Base-by-base conservation (phyloP, 495 filamentous ascomycete species). In the Astrothelium subdiscretum region DNA sequence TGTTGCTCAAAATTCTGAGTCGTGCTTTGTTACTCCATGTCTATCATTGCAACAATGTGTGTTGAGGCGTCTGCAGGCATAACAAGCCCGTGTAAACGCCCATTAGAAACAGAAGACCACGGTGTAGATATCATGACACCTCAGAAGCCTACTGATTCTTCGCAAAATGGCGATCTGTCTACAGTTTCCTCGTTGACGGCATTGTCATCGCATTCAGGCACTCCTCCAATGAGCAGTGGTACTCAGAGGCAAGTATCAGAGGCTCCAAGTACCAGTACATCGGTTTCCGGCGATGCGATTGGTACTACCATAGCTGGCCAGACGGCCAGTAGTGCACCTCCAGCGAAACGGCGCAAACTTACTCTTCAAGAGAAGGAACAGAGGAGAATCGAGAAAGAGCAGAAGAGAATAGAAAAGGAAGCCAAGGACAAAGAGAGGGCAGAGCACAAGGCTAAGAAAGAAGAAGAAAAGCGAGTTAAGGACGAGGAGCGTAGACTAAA, bases 361-460 rank as follows among this genome's bases (percentile, higher is more conserved):
- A 73, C 64, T 0, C 71, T 75, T 60, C 73, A 71, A 58, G 80
- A 78, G 59, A 75, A 75, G 54, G 67, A 73, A 62, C 71, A 76
- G 62, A 54, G 20, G 24, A 54, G 24, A 20, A 54, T 54, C 3
- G 80, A 85, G 59, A 84, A 78, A 59, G 82, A 83, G 59, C 48
- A 66, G 70, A 62, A 69, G 48, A 70, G 74, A 38, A 73, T 69
- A 24, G 70, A 72, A 57, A 60, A 64, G 51, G 68, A 73, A 32
- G 73, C 73, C 22, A 69, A 72, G 43, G 66, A 65, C 31, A 75
- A 75, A 20, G 70, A 73, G 29, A 70, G 74, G 69, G 79, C 80
- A 68, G 70, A 52, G n/a, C 52, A 52, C 13, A 74, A 71, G 66
- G 66, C 60, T 62, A 62, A 65, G 58, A 70, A 70, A 44, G 73